Percentiles rank a stretch among this genome's conserved stretches.
phyloP scores from a whole-genome alignment of 495 filamentous ascomycete genomes.

The Penicillium desertorum region DNA sequence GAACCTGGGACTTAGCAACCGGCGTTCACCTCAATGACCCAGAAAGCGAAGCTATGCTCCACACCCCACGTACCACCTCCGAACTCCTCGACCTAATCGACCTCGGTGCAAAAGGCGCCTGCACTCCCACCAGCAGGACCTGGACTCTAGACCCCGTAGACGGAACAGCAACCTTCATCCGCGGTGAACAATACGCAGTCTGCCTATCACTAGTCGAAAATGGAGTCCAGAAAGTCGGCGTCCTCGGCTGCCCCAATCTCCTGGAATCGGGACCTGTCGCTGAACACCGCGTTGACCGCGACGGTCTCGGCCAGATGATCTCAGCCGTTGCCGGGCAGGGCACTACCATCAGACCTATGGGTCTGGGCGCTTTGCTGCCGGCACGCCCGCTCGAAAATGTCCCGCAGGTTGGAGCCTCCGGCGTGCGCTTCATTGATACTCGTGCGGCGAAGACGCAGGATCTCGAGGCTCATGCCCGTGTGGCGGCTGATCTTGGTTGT shows the following conservation, averaged over 20 bases:
- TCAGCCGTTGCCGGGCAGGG: constrained; percentile 59
- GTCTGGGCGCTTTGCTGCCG: constrained; percentile 31
- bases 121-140: constrained; percentile 39
- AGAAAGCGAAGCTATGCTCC: constrained; percentile 40
- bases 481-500: constrained; percentile 49
- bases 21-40: constrained; percentile 39
- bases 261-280: constrained; percentile 32
- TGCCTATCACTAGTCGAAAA: constrained; percentile 56
- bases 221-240: constrained; percentile 48
- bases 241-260: constrained; percentile 60
- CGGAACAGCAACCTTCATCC: constrained; percentile 66
- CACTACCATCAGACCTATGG: constrained; percentile 51
- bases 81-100: constrained; percentile 64
- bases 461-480: constrained; percentile 43
- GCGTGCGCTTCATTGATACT: constrained; percentile 52
- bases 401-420: constrained; percentile 30
- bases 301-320: constrained; percentile 54
- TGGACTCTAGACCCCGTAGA: constrained; percentile 76
- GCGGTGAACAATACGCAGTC: constrained; percentile 63
- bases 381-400: constrained; percentile 38
- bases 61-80: constrained; percentile 45
- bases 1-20: constrained; percentile 52
- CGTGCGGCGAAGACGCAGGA: constrained; percentile 41
- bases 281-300: constrained; percentile 50
- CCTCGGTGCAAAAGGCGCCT: constrained; percentile 50